These are phyloP conservation scores for Lodderomyces orthopsilosis DNA, from an alignment of 1,139 yeast species.

Conservation along the genomic window DNA sequence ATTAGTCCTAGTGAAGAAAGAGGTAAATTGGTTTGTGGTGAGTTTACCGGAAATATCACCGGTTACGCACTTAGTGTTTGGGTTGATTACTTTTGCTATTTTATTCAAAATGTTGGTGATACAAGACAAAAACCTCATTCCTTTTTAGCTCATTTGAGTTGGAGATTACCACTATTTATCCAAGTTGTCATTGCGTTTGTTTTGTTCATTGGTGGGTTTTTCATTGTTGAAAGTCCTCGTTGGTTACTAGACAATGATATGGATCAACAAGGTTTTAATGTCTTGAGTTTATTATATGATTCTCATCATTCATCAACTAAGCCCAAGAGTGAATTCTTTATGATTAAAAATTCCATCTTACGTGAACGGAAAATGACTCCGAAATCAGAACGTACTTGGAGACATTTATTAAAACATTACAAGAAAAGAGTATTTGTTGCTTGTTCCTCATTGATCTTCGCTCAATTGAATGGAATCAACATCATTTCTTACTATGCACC, in stretches of 20 bases:
- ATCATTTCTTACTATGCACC: constrained; percentile 57
- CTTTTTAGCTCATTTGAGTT: constrained; percentile 45
- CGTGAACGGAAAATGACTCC: constrained; percentile 43
- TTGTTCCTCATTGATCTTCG: constrained; percentile 51
- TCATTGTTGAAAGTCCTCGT: constrained; percentile 55
- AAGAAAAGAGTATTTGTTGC: constrained; percentile 43
- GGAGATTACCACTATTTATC: constrained; percentile 51
- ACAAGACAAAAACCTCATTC: constrained; percentile 36
- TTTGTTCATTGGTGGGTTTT: constrained; percentile 49
- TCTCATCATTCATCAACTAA: constrained; percentile 49
- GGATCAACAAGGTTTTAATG: constrained; percentile 60
- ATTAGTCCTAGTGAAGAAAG: constrained; percentile 55
- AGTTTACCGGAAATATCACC: constrained; percentile 51
- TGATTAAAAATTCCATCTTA: constrained; percentile 78
- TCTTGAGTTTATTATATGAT: constrained; percentile 76
- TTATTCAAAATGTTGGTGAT: constrained; percentile 42
- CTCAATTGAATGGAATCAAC: constrained; percentile 57
- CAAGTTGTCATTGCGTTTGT: constrained; percentile 48
- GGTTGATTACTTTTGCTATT: constrained; percentile 54
- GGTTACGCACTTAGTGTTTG: constrained; percentile 56
- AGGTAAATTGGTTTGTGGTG: constrained; percentile 54
- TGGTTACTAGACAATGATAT: constrained; percentile 51
- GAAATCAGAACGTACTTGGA: constrained; percentile 43
- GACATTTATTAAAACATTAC: constrained; percentile 39
- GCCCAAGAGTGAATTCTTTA: constrained; percentile 55